Conservation (phyloP, 2,329 filamentous ascomycete genomes). For the Neofusicoccum sp. region DNA sequence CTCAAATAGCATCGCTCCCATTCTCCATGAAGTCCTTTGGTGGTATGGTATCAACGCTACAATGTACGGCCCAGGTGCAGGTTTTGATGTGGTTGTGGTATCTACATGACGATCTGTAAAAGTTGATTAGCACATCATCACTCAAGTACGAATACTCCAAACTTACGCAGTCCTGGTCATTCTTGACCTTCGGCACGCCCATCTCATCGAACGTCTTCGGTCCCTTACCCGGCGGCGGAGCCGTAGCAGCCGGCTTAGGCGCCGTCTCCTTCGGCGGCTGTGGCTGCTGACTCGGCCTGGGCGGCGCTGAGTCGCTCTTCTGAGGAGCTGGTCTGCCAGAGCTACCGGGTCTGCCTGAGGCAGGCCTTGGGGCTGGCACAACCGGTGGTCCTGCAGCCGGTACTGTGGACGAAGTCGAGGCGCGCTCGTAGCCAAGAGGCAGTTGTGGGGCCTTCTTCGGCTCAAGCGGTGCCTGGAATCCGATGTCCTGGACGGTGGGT, state of each 20-base stretch:
- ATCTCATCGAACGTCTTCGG: constrained; percentile 98
- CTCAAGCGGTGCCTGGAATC: constrained; percentile 30
- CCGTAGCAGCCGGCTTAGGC: constrained; percentile 28
- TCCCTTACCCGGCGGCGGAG: constrained; percentile 46
- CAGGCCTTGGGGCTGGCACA: not conserved
- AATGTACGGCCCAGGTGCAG: not conserved
- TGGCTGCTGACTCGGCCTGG: constrained; percentile 18
- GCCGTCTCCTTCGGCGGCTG: constrained; percentile 27
- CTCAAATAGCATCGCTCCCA: not conserved
- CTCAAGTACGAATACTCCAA: constrained; percentile 27
- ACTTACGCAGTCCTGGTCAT: constrained; percentile 87
- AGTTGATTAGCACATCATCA: constrained; percentile 21
- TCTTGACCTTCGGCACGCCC: constrained; percentile 83
- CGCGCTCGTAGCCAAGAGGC: constrained; percentile 15
- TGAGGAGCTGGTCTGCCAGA: not conserved
- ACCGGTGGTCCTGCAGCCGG: not conserved
- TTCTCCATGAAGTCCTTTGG: not conserved
- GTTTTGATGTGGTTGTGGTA: not conserved
- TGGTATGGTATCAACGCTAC: constrained; percentile 11
- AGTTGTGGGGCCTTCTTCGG: constrained; percentile 33
- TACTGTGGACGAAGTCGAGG: not conserved
- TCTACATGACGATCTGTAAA: constrained; percentile 25
- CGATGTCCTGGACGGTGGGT: constrained; percentile 34
- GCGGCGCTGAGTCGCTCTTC: constrained; percentile 15
- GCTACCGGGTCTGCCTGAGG: not conserved